Evolutionary conservation across 345 rosid species (phyloP).

Genomic region (Populus alba): DNA sequence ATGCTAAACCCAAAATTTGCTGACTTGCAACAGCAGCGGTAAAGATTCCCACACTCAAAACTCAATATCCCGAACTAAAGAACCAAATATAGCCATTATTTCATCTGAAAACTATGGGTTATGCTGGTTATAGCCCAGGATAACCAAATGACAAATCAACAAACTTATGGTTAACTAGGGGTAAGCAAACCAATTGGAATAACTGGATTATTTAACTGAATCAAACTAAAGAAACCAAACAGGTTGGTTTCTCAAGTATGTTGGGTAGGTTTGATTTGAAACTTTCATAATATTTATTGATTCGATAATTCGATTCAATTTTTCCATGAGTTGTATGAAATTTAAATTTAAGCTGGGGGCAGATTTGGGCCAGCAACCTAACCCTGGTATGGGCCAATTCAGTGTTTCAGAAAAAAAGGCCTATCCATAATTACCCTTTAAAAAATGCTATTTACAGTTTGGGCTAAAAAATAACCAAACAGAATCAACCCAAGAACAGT

Average conservation of each 20-base stretch:
- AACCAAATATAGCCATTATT: neutral
- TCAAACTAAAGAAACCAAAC: no score
- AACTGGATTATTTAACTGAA: no score
- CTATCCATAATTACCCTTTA: neutral
- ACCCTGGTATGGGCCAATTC: neutral
- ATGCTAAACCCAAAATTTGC: neutral
- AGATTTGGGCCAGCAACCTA: neutral
- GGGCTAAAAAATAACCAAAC: neutral
- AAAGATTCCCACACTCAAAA: neutral
- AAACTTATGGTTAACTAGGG: neutral
- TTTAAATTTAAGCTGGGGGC: neutral
- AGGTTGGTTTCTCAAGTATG: neutral
- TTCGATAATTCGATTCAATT: neutral
- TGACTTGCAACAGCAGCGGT: neutral
- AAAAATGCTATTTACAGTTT: neutral
- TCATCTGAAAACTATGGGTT: neutral
- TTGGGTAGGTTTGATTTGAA: neutral
- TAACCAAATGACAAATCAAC: constrained; percentile 1
- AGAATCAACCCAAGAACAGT: neutral
- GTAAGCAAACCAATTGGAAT: no score
- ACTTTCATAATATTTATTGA: neutral
- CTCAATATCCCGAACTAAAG: neutral
- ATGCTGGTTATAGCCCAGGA: neutral
- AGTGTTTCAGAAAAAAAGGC: neutral
- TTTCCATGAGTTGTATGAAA: neutral